These are phyloP conservation scores for Apophysomyces ossiformis DNA, from an alignment of 371 early-diverging fungal species.

Conservation along the genomic window DNA sequence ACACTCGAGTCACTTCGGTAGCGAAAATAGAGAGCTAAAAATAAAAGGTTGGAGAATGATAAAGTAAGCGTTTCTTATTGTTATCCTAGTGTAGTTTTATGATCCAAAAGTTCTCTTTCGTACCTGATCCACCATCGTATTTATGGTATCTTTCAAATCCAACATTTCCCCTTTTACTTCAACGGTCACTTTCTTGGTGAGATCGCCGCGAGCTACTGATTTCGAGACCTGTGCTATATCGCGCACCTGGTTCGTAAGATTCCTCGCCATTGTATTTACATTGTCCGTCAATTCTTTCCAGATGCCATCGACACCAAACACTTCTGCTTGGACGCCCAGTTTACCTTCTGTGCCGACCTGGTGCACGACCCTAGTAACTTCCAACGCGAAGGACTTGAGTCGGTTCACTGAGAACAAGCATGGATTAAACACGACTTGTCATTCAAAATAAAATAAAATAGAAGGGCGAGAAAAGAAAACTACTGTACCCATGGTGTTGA, in stretches of 20 bases:
- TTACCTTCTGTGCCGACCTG: constrained; percentile 44
- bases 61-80: neutral
- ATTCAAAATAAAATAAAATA: neutral
- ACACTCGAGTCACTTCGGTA: constrained; percentile 66
- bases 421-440: neutral
- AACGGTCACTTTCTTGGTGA: constrained; percentile 48
- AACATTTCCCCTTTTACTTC: constrained; percentile 55
- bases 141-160: constrained; percentile 56
- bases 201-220: constrained; percentile 52
- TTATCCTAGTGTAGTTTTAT: neutral
- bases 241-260: constrained; percentile 55
- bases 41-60: constrained; percentile 7
- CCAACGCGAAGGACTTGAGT: constrained; percentile 37
- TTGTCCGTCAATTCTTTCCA: constrained; percentile 66
- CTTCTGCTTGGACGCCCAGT: constrained; percentile 35
- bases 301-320: constrained; percentile 53
- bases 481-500: constrained; percentile 72
- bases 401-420: constrained; percentile 30
- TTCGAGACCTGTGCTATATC: constrained; percentile 53
- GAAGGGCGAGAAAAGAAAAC: no score
- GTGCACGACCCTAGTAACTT: constrained; percentile 44
- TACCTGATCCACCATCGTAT: constrained; percentile 60
- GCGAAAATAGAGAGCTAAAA: constrained; percentile 50
- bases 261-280: constrained; percentile 48
- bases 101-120: no score